Evolutionary conservation across 768 basidiomycete species (phyloP), one percentile per base, ranked within the genome.

Genomic region (Mycena polygramma): DNA sequence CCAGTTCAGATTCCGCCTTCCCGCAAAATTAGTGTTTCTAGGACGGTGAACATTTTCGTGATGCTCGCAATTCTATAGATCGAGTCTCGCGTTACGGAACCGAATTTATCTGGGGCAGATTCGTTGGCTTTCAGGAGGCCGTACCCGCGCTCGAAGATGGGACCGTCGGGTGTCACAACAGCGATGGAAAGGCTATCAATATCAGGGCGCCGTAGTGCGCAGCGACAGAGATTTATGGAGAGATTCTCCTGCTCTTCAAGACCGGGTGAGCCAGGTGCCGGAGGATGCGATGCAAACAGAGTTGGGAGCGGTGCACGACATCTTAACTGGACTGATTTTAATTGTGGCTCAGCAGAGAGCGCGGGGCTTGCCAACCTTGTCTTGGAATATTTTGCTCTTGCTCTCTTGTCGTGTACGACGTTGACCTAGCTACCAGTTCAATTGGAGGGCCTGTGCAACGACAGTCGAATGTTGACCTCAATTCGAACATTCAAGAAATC

Each of bases 1-100:
- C 84, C 85, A 79, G 53, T 72, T 79, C 62, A 86, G 2, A 73
- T 71, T 3, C 88, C 87, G 53, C 80, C 80, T 71, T 89, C 84
- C 45, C 84, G 81, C 26, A 89, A 77, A 14, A 89, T 81, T 48
- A 86, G 73, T 0, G 84, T 86, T 71, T 89, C 86, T 7, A 88
- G 70, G 0, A 82, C 81, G 5, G 83, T 81, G 72, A 88, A 87
- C 66, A 89, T 76, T 76, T 89, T 90, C 8, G 85, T 83, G 63
- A 87, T 82, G 48, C 85, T 87, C 2, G 87, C 87, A 30, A 89
- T 78, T 35, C 89, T 81, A 70, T 88, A 89, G 57, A 87, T 81
- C 0, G 87, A 84, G 72, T 88, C 74, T 59, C 81, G 79, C n/a
- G 83, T 76, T 1, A 84, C 80, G 0, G 74, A 75, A 7, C 72